Base-by-base conservation (phyloP, 208 protist species). In the Kentomonas sorsogonicus region DNA sequence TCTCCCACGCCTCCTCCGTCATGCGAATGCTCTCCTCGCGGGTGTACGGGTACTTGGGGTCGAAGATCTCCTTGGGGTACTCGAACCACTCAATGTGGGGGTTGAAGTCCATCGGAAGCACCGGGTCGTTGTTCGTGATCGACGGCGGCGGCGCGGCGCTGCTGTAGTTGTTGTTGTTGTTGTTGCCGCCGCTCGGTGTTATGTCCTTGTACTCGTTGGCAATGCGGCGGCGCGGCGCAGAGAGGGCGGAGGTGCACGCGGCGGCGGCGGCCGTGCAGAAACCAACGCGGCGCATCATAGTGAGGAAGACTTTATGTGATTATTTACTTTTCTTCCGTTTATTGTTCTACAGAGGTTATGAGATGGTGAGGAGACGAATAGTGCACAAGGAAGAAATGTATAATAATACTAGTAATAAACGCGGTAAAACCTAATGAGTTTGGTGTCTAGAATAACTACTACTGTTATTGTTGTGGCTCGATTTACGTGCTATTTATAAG, bases 11-110 rank as follows among this genome's bases (percentile, higher is more conserved):
- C 64, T 94, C 88, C 68, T 94, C 81, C 10, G 82, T 90, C 79
- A 91, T 89, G 60, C 88, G 88, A 56, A 94, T 90, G 56, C 79
- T 83, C 64, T 94, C 82, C 66, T 94, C 88, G 34, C 84, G 83
- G 1, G 88, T 94, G 76, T 91, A 94, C 5, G 88, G 88, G 60
- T 81, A 94, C 69, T 90, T 91, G 23, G 88, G 84, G 54, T 91
- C 80, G 41, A 91, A 94, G 31, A 94, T 77, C 45, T 94, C 83
- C 56, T 94, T 94, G 0, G 88, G 88, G 60, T 89, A 94, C 66
- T 94, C 88, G 61, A 90, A 94, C 83, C 83, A 94, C 64, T 94
- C 83, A 62, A 94, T 94, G 65, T 94, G 88, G 3, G 88, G 88
- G 63, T 92, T 94, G 66, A 94, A 91, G 75, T 94, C 88, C 74